These are phyloP conservation scores for Mucor lusitanicus DNA, from an alignment of 371 early-diverging fungal genomes.

Conservation along the genomic window DNA sequence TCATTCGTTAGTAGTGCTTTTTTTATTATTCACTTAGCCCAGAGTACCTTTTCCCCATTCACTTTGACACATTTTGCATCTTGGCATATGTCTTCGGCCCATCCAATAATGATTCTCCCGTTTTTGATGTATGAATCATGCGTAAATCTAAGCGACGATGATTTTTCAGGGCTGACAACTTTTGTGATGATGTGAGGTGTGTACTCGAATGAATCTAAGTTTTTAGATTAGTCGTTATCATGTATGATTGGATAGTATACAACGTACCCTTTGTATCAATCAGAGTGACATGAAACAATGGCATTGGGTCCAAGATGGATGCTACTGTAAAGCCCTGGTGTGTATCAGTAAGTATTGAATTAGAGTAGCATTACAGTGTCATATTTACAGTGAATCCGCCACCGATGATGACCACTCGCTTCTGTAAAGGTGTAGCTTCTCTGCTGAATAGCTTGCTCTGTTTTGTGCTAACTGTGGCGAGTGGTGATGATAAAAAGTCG, in stretches of 20 bases:
- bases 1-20: background rate
- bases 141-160: constrained; percentile 34
- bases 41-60: constrained; percentile 1
- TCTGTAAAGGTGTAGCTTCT: constrained; percentile 2
- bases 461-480: constrained; percentile 5
- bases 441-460: constrained; percentile 11
- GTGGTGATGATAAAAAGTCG: constrained; percentile 20
- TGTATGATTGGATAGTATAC: background rate
- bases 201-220: constrained; percentile 15
- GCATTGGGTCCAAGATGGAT: constrained; percentile 49
- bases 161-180: constrained; percentile 29
- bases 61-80: constrained; percentile 32
- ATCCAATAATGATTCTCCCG: constrained; percentile 48
- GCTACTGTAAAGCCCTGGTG: constrained; percentile 48
- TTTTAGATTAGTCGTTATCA: background rate
- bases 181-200: constrained; percentile 43
- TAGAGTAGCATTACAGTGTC: background rate
- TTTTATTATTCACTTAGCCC: no score
- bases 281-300: constrained; percentile 45
- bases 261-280: constrained; percentile 48
- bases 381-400: constrained; percentile 49
- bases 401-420: constrained; percentile 43
- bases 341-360: background rate
- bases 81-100: constrained; percentile 33
- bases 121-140: constrained; percentile 46